Conservation (phyloP, 1,284 basidiomycete genomes). For the Cutaneotrichosporon cutaneum region DNA sequence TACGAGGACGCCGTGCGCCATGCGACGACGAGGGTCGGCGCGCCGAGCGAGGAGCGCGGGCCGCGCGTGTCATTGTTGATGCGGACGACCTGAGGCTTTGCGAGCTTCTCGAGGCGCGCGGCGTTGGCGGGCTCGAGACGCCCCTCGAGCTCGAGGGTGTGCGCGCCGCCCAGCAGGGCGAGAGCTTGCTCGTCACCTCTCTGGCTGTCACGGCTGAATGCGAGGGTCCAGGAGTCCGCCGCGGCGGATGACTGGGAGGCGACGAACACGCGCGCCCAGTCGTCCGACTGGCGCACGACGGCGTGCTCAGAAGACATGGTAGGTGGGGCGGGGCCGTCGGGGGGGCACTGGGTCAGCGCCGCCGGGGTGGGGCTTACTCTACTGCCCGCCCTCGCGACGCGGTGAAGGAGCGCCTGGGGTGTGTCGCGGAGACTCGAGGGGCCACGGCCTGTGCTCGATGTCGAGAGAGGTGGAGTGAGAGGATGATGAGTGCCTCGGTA, state of each 20-base stretch:
- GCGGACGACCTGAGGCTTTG: background rate
- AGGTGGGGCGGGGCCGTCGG: background rate
- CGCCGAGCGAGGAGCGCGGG: background rate
- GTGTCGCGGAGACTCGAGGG: background rate
- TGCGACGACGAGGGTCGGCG: background rate
- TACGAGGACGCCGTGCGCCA: background rate
- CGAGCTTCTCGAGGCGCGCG: background rate
- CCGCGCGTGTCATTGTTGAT: background rate
- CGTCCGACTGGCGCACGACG: constrained; percentile 3
- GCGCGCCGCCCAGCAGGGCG: background rate
- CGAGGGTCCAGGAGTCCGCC: background rate
- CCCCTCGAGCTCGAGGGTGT: background rate
- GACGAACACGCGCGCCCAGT: background rate
- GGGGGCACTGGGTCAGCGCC: background rate
- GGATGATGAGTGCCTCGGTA: background rate
- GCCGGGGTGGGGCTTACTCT: background rate
- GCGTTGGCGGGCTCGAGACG: constrained; percentile 1
- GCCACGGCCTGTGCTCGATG: background rate
- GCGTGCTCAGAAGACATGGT: background rate
- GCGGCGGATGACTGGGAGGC: background rate
- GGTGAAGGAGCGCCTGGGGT: background rate
- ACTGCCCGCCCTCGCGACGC: background rate
- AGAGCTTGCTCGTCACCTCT: background rate
- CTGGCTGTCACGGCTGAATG: background rate
- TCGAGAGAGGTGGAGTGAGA: background rate